phyloP scores from a whole-genome alignment of 177 flowering plant genomes.

The Telopea speciosissima region DNA sequence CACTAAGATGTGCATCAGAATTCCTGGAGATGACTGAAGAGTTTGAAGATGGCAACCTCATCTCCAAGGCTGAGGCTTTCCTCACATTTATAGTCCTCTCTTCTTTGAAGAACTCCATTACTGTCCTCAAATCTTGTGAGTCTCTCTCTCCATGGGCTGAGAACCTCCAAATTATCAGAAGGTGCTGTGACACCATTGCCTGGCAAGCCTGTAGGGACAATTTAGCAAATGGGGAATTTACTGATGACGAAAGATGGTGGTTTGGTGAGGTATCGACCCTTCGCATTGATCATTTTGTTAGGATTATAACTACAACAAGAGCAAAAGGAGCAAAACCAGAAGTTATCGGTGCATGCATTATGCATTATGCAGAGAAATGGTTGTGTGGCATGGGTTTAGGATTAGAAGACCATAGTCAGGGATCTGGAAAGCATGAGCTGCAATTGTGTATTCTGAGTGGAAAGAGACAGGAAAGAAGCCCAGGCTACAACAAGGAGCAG shows the following conservation, averaged over 20 bases:
- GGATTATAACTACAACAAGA: slow-evolving; percentile 45
- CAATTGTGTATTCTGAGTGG: slow-evolving; percentile 47
- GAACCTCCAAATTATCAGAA: slow-evolving; percentile 68
- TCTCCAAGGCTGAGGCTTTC: slow-evolving; percentile 71
- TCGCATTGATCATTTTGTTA: slow-evolving; percentile 57
- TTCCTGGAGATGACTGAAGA: slow-evolving; percentile 81
- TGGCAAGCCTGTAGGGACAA: slow-evolving; percentile 39
- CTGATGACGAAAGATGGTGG: slow-evolving; percentile 48
- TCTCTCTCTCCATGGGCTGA: slow-evolving; percentile 81
- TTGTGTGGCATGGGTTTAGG: slow-evolving; percentile 45
- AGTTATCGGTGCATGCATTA: slow-evolving; percentile 50
- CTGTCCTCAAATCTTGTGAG: slow-evolving; percentile 62
- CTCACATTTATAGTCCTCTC: slow-evolving; percentile 62
- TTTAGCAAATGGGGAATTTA: slow-evolving; percentile 13
- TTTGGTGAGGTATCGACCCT: slow-evolving; percentile 47
- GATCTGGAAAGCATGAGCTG: slow-evolving; percentile 34
- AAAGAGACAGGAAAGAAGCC: slow-evolving; percentile 25
- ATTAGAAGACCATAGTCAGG: slow-evolving; percentile 28
- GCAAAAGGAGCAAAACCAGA: slow-evolving; percentile 54
- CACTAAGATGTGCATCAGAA: slow-evolving; percentile 73
- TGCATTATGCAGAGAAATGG: slow-evolving; percentile 56
- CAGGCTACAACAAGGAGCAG: slow-evolving; percentile 45
- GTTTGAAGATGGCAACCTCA: slow-evolving; percentile 67
- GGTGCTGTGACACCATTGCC: slow-evolving; percentile 73
- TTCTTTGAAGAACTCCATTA: slow-evolving; percentile 70